phyloP scores from a whole-genome alignment of 306 rosid genomes.

The Begonia fuchsioides region DNA sequence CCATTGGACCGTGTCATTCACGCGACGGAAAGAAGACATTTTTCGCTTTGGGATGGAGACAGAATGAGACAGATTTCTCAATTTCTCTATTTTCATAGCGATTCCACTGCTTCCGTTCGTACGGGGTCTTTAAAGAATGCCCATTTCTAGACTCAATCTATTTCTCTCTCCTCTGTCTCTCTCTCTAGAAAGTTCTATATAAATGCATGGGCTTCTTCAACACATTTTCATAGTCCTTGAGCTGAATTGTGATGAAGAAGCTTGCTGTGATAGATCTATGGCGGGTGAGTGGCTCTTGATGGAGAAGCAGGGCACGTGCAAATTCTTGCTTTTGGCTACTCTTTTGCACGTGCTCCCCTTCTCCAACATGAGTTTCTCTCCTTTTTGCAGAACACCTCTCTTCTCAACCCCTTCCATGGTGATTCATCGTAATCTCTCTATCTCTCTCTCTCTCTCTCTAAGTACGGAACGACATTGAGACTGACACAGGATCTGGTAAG shows the following conservation, averaged over 20 bases:
- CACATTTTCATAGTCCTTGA: constrained; percentile 6
- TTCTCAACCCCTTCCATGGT: too few species aligned
- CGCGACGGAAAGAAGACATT: background rate
- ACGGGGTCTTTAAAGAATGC: constrained; percentile 35
- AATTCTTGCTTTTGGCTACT: background rate
- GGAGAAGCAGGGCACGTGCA: constrained; percentile 99
- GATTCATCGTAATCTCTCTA: too few species aligned
- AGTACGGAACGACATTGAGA: too few species aligned
- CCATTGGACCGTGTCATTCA: background rate
- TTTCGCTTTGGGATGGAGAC: background rate
- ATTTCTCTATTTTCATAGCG: constrained; percentile 4
- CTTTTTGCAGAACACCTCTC: constrained; percentile 7
- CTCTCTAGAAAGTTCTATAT: constrained; percentile 19
- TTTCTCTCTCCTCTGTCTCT: constrained; percentile 44
- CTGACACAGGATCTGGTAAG: too few species aligned
- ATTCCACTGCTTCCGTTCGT: constrained; percentile 11
- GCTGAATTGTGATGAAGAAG: background rate
- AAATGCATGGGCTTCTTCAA: constrained; percentile 17
- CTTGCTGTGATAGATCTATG: background rate
- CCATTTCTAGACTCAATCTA: constrained; percentile 67
- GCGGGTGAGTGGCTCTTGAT: constrained; percentile 49
- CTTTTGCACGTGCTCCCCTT: constrained; percentile 89
- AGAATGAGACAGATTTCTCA: constrained; percentile 2
- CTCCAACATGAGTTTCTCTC: constrained; percentile 71
- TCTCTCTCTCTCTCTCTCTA: too few species aligned